Conservation (phyloP, 1,284 basidiomycete genomes). For the Austroboletus novae-zelandiae region DNA sequence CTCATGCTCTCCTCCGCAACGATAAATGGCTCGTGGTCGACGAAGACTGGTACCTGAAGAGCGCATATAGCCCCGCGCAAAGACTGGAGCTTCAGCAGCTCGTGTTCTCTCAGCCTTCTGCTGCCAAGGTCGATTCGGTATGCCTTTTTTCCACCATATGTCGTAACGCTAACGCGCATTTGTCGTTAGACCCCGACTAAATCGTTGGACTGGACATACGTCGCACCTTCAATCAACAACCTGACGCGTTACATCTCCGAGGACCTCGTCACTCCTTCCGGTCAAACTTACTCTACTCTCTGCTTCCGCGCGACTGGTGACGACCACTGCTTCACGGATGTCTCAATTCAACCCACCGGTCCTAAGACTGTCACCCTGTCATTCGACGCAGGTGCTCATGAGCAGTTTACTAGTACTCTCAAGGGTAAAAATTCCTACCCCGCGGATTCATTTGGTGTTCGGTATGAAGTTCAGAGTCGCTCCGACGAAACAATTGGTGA, state of each 20-base stretch:
- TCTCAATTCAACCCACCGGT: constrained; percentile 32
- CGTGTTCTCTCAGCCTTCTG: constrained; percentile 50
- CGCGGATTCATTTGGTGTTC: constrained; percentile 40
- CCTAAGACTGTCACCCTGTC: constrained; percentile 57
- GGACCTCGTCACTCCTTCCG: constrained; percentile 41
- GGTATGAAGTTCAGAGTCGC: constrained; percentile 40
- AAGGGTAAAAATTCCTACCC: constrained; percentile 34
- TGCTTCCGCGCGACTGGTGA: constrained; percentile 33
- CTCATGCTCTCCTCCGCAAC: constrained; percentile 51
- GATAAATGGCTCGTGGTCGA: constrained; percentile 56
- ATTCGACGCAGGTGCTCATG: constrained; percentile 49
- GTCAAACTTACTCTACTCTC: constrained; percentile 36
- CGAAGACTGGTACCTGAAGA: constrained; percentile 47
- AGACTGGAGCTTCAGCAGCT: constrained; percentile 65
- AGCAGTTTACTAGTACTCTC: constrained; percentile 51
- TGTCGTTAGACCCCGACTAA: constrained; percentile 14
- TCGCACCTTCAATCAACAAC: constrained; percentile 44
- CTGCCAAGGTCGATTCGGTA: constrained; percentile 34
- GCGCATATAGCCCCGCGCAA: constrained; percentile 33
- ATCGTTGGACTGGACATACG: constrained; percentile 30
- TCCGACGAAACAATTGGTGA: constrained; percentile 54
- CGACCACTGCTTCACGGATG: constrained; percentile 43
- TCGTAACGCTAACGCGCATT: constrained; percentile 5
- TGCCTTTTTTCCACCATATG: constrained; percentile 10
- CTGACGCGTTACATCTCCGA: constrained; percentile 48